phyloP scores from a whole-genome alignment of 2,329 filamentous ascomycete genomes.

The Periglandula ipomoeae region DNA sequence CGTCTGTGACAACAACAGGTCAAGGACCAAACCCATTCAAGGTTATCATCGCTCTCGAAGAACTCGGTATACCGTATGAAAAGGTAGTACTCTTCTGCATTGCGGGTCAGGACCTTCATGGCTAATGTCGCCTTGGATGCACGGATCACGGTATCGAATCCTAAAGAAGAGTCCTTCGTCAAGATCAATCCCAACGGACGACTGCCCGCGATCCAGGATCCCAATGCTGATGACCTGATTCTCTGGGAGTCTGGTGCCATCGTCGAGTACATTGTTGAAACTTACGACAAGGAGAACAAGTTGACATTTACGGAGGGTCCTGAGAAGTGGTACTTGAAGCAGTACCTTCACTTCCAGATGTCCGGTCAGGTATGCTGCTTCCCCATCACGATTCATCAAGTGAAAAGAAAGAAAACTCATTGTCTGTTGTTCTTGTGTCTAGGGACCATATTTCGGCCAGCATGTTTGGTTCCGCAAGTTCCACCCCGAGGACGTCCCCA shows the following conservation, averaged over 20 bases:
- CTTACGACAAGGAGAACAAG: conserved; percentile 19
- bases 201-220: conserved; percentile 25
- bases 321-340: conserved; percentile 23
- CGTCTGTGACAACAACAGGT: conserved; percentile 5
- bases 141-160: no score
- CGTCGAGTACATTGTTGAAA: conserved; percentile 21
- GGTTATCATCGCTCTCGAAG: no score
- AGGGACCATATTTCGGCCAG: conserved; percentile 29
- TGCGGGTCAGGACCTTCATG: no score
- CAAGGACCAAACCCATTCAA: conserved; percentile 23
- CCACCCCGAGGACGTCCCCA: conserved; percentile 19
- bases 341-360: conserved; percentile 29
- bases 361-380: conserved; percentile 22
- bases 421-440: not conserved
- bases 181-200: no score
- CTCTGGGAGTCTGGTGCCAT: conserved; percentile 20
- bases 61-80: no score
- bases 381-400: not conserved
- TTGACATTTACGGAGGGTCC: conserved; percentile 14
- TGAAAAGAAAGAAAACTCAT: not conserved
- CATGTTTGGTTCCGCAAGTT: conserved; percentile 21
- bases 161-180: no score
- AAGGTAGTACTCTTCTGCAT: no score
- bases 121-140: no score
- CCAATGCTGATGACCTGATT: conserved; percentile 20